Evolutionary conservation across 768 basidiomycete genomes (phyloP), one percentile per base, ranked within the genome.

Genomic region (Candolleomyces aberdarensis): DNA sequence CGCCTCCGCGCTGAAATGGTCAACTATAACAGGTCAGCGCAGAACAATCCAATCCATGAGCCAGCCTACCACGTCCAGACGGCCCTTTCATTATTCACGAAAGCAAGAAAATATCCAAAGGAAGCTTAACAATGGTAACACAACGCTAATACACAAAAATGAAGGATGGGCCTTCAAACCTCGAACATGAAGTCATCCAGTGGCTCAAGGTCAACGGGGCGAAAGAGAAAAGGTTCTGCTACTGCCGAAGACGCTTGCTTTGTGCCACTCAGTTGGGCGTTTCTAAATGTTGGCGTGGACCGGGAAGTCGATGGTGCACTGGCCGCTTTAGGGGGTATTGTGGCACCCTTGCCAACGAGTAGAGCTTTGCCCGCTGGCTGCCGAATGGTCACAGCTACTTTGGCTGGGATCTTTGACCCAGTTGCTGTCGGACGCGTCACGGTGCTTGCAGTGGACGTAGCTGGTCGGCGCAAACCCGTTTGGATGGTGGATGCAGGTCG

Each of bases 101-200:
- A 17, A 20, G 17, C 44, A 17, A 17, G 44, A 17, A 46, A 46
- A 46, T 20, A 46, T 17, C 44, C 44, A 46, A 46, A 46, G 19
- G 19, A 46, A 20, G 44, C 17, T 17, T 17, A 9, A 17, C 44
- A 7, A 14, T 17, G 6, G 19, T 20, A 46, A 55, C 13, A 22
- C 17, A 32, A 40, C 17, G 11, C 6, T 55, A 36, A 29, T 41
- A 55, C 15, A 39, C 17, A 22, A 17, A 57, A 57, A 58, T 10
- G 52, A 19, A 54, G 32, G 29, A 8, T 15, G 8, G 15, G 9
- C 8, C 11, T 9, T 58, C 31, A 58, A 15, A 58, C 54, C 20
- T 55, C 53, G 36, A 61, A 61, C 39, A 61, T 20, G 36, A 61
- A 61, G 31, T 61, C 60, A 20, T 60, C 59, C 20, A 39, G 53